phyloP scores from a whole-genome alignment of 2,329 filamentous ascomycete species.

The Plectosphaerella sp. region DNA sequence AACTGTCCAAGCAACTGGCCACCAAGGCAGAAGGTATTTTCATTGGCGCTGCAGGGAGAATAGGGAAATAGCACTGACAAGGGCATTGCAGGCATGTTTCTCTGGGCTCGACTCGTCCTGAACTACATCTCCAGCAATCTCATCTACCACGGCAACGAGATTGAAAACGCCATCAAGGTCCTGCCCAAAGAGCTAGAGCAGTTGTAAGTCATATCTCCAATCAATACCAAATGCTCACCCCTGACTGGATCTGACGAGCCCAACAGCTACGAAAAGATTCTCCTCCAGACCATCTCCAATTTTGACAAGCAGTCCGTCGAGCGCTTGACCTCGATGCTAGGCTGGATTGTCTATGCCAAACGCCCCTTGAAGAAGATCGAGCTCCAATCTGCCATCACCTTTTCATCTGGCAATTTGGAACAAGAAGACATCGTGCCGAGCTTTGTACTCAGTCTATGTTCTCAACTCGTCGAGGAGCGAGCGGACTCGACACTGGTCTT shows the following conservation, averaged over 20 bases:
- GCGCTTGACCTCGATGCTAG: conserved; percentile 20
- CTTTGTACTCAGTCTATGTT: conserved; percentile 15
- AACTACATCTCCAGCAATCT: conserved; percentile 24
- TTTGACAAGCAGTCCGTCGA: conserved; percentile 19
- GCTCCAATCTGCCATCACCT: conserved; percentile 24
- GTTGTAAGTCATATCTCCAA: conserved; percentile 13
- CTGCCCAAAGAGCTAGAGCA: conserved; percentile 17
- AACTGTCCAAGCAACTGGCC: conserved; percentile 11
- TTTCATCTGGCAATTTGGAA: conserved; percentile 11
- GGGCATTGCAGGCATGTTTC: conserved; percentile 25
- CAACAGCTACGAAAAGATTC: conserved; percentile 21
- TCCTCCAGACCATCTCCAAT: conserved; percentile 15
- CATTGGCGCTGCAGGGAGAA: background rate
- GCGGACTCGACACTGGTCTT: conserved; percentile 14
- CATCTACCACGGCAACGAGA: conserved; percentile 18
- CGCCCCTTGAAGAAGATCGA: conserved; percentile 24
- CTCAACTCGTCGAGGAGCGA: conserved; percentile 14
- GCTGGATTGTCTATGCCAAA: conserved; percentile 29
- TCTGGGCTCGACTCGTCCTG: conserved; percentile 27
- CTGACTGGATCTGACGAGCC: background rate
- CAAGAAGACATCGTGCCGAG: conserved; percentile 11
- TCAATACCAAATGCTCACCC: background rate
- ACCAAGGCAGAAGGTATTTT: conserved; percentile 20
- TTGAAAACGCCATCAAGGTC: conserved; percentile 14
- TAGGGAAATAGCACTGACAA: background rate